phyloP scores from a whole-genome alignment of 2,329 filamentous ascomycete genomes.

The Claviceps fusiformis region DNA sequence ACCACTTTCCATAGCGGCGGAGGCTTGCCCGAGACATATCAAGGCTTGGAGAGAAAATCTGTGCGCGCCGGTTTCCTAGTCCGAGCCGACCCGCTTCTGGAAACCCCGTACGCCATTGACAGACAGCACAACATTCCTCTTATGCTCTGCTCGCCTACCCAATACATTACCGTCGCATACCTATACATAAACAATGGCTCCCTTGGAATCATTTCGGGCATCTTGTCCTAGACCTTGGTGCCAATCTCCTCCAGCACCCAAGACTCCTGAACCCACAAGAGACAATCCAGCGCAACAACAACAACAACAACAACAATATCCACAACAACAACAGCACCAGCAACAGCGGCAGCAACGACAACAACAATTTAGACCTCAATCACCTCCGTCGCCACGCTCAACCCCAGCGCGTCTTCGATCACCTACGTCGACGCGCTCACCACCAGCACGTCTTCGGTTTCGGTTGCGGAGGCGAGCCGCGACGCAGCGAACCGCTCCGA shows the following conservation, averaged over 20 bases:
- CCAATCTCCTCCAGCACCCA: slow-evolving; percentile 25
- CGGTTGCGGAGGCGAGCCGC: slow-evolving; percentile 41
- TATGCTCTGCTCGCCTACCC: neutral
- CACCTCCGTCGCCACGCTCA: slow-evolving; percentile 19
- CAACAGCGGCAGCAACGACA: neutral
- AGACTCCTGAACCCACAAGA: slow-evolving; percentile 38
- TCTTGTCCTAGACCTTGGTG: slow-evolving; percentile 31
- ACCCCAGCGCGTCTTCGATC: slow-evolving; percentile 34
- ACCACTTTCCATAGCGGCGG: neutral
- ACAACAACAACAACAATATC: neutral
- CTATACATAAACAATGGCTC: slow-evolving; percentile 25
- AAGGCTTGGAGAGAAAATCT: neutral
- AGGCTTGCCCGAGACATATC: neutral
- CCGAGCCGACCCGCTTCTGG: slow-evolving; percentile 3
- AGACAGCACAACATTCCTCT: neutral
- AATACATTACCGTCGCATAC: slow-evolving; percentile 5
- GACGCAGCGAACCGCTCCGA: slow-evolving; percentile 40
- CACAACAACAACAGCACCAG: neutral
- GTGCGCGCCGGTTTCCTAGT: neutral
- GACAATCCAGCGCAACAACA: slow-evolving; percentile 15
- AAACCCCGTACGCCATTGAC: slow-evolving; percentile 6
- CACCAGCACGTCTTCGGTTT: slow-evolving; percentile 34
- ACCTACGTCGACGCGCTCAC: slow-evolving; percentile 22
- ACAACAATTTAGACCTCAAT: neutral
- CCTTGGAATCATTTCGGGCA: slow-evolving; percentile 30